A percentile compares a stretch with the other conserved stretches of the same genome.
Conservation (phyloP, 768 basidiomycete species). For the Hemileccinum rubropunctum region DNA sequence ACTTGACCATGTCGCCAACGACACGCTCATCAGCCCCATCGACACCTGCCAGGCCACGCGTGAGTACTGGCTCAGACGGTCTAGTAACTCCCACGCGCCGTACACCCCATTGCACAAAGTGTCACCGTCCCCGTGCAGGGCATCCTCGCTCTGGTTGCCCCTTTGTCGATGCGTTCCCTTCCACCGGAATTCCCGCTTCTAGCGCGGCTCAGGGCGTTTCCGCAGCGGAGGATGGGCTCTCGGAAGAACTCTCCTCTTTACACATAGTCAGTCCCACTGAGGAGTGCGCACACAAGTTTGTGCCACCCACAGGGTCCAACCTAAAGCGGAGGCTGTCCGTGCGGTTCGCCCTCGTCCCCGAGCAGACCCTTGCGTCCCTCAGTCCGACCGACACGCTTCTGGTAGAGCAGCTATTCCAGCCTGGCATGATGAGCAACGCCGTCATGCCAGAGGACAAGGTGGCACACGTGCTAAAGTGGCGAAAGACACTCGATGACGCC, state of each 20-base stretch:
- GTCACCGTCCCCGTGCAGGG: constrained; percentile 50
- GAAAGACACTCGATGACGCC: constrained; percentile 34
- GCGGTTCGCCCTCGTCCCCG: constrained; percentile 29
- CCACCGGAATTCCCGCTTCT: constrained; percentile 9
- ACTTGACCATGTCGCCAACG: constrained; percentile 19
- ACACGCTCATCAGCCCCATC: constrained; percentile 32
- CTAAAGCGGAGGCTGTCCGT: constrained; percentile 29
- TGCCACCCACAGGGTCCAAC: constrained; percentile 4
- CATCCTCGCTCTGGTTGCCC: constrained; percentile 67
- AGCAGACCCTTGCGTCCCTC: constrained; percentile 50
- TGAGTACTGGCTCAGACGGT: constrained; percentile 4
- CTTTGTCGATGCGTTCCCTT: constrained; percentile 30
- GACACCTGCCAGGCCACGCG: constrained; percentile 25
- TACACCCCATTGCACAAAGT: constrained; percentile 51
- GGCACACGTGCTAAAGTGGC: constrained; percentile 26
- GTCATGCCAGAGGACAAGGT: constrained; percentile 28
- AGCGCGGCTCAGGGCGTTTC: constrained; percentile 1
- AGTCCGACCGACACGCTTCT: constrained; percentile 45
- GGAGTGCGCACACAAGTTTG: constrained; percentile 9
- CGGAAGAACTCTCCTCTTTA: constrained; percentile 47
- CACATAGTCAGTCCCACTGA: constrained; percentile 33
- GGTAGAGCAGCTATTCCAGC: constrained; percentile 44
- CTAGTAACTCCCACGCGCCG: constrained; percentile 44
- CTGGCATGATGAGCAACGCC: constrained; percentile 36
- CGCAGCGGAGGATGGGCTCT: constrained; percentile 30